A percentile compares a stretch with the other conserved stretches of the same genome.
phyloP scores from a whole-genome alignment of 306 rosid species.

The Sophora flavescens region DNA sequence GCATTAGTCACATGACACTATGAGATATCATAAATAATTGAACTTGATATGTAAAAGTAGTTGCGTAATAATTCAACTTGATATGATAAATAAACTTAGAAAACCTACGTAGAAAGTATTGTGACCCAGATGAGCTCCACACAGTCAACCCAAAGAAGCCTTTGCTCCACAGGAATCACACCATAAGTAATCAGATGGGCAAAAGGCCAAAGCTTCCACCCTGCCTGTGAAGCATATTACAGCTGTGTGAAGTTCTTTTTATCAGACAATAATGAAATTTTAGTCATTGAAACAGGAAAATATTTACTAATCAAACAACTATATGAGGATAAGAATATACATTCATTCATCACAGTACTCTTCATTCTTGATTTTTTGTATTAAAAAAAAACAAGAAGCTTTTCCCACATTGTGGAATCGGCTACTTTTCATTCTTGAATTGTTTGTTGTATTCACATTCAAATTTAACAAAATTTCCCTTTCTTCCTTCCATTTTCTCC shows the following conservation, averaged over 20 bases:
- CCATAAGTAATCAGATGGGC: slow-evolving; percentile 98
- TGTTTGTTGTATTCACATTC: not conserved
- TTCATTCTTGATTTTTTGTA: slow-evolving; percentile 25
- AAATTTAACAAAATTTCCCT: not conserved
- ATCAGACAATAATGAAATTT: slow-evolving; percentile 13
- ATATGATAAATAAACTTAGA: slow-evolving; percentile 30
- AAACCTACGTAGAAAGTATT: slow-evolving; percentile 89
- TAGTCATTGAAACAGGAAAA: slow-evolving; percentile 8
- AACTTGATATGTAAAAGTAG: slow-evolving; percentile 13
- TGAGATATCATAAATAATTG: slow-evolving; percentile 27
- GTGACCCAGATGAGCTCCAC: slow-evolving; percentile 98
- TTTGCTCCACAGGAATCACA: slow-evolving; percentile 86
- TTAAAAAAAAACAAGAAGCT: too few relatives aligned
- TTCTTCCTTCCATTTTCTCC: not conserved
- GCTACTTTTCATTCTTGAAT: slow-evolving; percentile 4
- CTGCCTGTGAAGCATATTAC: slow-evolving; percentile 69
- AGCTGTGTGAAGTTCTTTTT: not conserved
- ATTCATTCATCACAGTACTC: slow-evolving; percentile 33
- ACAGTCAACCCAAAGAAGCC: slow-evolving; percentile 99
- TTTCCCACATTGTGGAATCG: too few relatives aligned
- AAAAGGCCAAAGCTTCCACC: slow-evolving; percentile 99
- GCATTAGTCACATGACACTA: slow-evolving; percentile 18
- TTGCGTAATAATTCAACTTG: slow-evolving; percentile 23
- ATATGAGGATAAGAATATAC: not conserved
- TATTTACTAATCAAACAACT: slow-evolving; percentile 16